Base-by-base conservation (phyloP, 331 rosid species). In the Stylosanthes scabra region DNA sequence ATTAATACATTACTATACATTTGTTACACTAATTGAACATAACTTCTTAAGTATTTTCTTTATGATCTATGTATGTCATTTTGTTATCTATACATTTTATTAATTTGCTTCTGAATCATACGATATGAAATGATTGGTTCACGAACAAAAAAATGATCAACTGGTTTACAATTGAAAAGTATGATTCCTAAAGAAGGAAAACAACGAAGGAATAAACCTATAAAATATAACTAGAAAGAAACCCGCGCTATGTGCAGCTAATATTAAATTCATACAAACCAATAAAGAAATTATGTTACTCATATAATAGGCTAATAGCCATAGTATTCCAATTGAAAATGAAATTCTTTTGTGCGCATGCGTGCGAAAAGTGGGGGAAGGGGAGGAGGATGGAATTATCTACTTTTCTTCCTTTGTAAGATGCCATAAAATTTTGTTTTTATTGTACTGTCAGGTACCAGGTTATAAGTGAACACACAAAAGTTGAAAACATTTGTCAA, bases 391-490 rank as follows among this genome's bases (percentile, higher is more conserved):
- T 14, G 41, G 41, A 28, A 39, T 15, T 15, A 46, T 72, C 56
- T 60, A 10, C 28, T 50, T 60, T 60, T n/a, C 28, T 50, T 60
- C 41, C 63, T 49, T 76, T 13, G 8, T 49, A 28, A 60, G 37
- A 52, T 51, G 41, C 65, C 59, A n/a, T 66, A 28, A 14, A 15
- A 15, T 12, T 3, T 10, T 37, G 68, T 59, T 31, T 31, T 5
- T 39, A 45, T 56, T 63, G 34, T 70, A 63, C 10, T 9, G 63
- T 52, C 57, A 74, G 20, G 28, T 40, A 63, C 15, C 11, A 11
- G 52, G 57, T 28, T 7, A 63, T 34, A 68, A 59, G 40, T 45
- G 59, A 71, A 46, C 5, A 27, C 5, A 15, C 6, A 31, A 15
- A 65, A 40, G 3, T 6, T 13, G 70, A 49, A 59, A 42, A 14